Evolutionary conservation across 2,329 filamentous ascomycete species (phyloP).

Genomic region (Ciborinia camelliae): DNA sequence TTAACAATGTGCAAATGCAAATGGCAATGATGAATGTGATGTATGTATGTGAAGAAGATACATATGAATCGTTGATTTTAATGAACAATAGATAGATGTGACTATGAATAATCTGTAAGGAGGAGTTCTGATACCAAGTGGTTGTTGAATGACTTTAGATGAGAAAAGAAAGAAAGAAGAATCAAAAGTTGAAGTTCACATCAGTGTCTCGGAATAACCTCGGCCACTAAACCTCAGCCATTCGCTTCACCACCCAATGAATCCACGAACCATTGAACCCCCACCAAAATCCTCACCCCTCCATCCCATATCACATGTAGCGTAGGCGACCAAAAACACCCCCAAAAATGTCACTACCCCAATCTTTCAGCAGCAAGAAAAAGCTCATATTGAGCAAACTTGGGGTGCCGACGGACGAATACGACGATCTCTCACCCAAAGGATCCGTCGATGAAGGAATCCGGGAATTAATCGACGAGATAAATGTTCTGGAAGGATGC

Average conservation of each 20-base stretch:
- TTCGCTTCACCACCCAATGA: constrained; percentile 10
- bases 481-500: constrained; percentile 71
- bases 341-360: constrained; percentile 21
- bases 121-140: neutral
- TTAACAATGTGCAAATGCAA: neutral
- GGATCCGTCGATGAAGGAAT: constrained; percentile 81
- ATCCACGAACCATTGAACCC: neutral
- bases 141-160: neutral
- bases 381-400: constrained; percentile 68
- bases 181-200: neutral
- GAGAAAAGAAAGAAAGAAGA: neutral
- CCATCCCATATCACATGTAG: constrained; percentile 1
- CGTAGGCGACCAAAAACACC: neutral
- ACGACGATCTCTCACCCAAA: constrained; percentile 84
- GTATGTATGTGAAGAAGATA: neutral
- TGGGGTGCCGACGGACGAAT: constrained; percentile 63
- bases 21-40: neutral
- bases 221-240: neutral
- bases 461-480: constrained; percentile 68
- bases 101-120: neutral
- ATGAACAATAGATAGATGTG: neutral
- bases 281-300: constrained; percentile 9
- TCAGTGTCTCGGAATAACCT: constrained; percentile 1
- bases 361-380: constrained; percentile 61
- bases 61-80: neutral